Conservation (phyloP, 352 stramenopile genomes). For the Phytophthora tubulina region DNA sequence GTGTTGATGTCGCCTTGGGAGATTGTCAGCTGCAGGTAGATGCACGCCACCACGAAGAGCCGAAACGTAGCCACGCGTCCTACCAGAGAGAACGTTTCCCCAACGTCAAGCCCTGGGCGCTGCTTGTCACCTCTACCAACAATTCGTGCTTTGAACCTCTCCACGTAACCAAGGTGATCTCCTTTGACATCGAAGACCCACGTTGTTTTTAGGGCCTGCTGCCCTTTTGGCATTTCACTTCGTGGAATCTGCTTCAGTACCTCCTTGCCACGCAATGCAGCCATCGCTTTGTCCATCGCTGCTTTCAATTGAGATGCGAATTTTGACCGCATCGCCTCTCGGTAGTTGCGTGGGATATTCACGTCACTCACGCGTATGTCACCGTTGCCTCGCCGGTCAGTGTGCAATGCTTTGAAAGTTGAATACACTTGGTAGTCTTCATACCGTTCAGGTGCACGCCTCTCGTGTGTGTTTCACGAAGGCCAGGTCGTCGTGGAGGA, state of each 20-base stretch:
- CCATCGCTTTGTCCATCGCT: constrained; percentile 9
- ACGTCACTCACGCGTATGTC: constrained; percentile 5
- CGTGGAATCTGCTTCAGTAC: constrained; percentile 7
- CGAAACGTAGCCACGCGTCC: background rate
- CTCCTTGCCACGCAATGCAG: background rate
- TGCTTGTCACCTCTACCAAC: constrained; percentile 2
- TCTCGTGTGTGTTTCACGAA: background rate
- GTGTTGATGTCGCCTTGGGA: constrained; percentile 12
- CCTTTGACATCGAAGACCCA: constrained; percentile 13
- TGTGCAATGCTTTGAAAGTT: background rate
- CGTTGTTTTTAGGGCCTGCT: background rate
- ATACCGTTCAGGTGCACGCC: background rate
- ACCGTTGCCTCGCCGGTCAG: background rate
- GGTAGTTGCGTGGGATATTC: constrained; percentile 6
- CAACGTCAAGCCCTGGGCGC: background rate
- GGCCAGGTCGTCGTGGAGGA: background rate
- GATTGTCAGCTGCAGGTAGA: background rate
- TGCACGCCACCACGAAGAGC: background rate
- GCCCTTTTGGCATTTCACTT: background rate
- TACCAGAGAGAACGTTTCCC: background rate
- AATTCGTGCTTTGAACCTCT: background rate
- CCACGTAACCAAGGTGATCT: constrained; percentile 3
- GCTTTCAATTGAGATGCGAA: background rate
- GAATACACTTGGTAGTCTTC: background rate
- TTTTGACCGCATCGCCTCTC: constrained; percentile 10